Percentiles rank a stretch among this genome's conserved stretches.
phyloP scores from a whole-genome alignment of 2,329 filamentous ascomycete genomes.

The Stachybotrys echinatus region DNA sequence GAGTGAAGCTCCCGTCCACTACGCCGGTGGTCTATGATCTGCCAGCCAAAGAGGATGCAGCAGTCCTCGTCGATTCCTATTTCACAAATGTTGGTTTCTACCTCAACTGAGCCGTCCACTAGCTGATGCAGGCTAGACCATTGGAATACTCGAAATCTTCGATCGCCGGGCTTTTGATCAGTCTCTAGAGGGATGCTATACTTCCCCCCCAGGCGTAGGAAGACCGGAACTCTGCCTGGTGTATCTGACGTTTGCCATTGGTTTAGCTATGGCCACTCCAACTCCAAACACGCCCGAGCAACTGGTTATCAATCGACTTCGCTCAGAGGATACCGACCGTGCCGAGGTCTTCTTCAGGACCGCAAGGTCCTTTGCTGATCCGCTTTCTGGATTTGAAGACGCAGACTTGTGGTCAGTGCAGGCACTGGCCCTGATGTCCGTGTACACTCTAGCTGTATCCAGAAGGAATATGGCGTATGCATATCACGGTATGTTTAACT shows the following conservation, averaged over 20 bases:
- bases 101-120: not conserved
- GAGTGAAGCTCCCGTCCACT: constrained; percentile 35
- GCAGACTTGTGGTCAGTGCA: constrained; percentile 62
- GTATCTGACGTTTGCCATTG: constrained; percentile 58
- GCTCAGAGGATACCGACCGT: constrained; percentile 40
- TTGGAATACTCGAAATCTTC: constrained; percentile 55
- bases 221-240: constrained; percentile 52
- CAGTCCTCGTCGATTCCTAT: constrained; percentile 41
- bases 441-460: constrained; percentile 58
- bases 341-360: constrained; percentile 60
- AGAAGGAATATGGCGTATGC: constrained; percentile 59
- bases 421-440: constrained; percentile 56
- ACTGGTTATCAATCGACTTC: constrained; percentile 44
- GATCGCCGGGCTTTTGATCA: constrained; percentile 44
- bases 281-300: constrained; percentile 42
- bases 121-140: constrained; percentile 37
- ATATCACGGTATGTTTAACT: constrained; percentile 45
- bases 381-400: constrained; percentile 49
- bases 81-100: constrained; percentile 51
- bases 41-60: constrained; percentile 48
- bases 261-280: constrained; percentile 52
- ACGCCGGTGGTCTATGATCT: constrained; percentile 21
- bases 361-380: constrained; percentile 46
- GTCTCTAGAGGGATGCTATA: constrained; percentile 47
- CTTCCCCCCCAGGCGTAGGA: constrained; percentile 43